A percentile compares a stretch with the other conserved stretches of the same genome.
Evolutionary conservation across 768 basidiomycete species (phyloP).

Genomic region (Lentinula lateritia): DNA sequence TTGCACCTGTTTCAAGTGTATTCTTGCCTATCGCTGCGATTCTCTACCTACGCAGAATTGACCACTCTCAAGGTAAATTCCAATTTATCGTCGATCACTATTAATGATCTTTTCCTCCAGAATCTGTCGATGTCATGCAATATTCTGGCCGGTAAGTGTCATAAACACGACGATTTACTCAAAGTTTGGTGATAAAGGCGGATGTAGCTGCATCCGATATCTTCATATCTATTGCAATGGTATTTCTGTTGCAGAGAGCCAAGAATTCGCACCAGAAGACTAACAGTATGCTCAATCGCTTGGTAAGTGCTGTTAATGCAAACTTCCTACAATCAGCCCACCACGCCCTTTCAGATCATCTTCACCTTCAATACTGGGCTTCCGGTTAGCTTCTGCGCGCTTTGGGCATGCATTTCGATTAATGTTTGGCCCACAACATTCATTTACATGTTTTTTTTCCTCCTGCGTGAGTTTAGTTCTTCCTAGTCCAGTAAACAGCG

Average conservation of each 20-base stretch:
- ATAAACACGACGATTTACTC: not conserved
- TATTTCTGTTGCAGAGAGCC: conserved; percentile 9
- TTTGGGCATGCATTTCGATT: conserved; percentile 6
- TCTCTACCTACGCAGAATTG: not conserved
- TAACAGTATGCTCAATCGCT: conserved; percentile 12
- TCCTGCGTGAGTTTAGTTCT: not conserved
- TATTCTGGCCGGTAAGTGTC: conserved; percentile 2
- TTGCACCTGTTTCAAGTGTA: not conserved
- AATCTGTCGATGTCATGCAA: conserved; percentile 11
- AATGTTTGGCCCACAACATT: conserved; percentile 5
- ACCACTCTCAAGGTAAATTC: not conserved
- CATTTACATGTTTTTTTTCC: conserved; percentile 7
- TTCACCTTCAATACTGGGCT: conserved; percentile 4
- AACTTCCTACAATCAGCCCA: not conserved
- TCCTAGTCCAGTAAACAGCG: no score
- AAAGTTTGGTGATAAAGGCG: not conserved
- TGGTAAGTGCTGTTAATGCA: not conserved
- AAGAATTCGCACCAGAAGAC: conserved; percentile 7
- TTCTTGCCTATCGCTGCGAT: not conserved
- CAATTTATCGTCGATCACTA: not conserved
- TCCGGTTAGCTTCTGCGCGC: conserved; percentile 6
- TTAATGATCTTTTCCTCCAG: not conserved
- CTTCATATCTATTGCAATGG: conserved; percentile 6
- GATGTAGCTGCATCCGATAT: conserved; percentile 6
- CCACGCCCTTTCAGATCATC: not conserved